phyloP scores from a whole-genome alignment of 176 grass and related monocot species.

The Hsuehochloa calcarea region DNA sequence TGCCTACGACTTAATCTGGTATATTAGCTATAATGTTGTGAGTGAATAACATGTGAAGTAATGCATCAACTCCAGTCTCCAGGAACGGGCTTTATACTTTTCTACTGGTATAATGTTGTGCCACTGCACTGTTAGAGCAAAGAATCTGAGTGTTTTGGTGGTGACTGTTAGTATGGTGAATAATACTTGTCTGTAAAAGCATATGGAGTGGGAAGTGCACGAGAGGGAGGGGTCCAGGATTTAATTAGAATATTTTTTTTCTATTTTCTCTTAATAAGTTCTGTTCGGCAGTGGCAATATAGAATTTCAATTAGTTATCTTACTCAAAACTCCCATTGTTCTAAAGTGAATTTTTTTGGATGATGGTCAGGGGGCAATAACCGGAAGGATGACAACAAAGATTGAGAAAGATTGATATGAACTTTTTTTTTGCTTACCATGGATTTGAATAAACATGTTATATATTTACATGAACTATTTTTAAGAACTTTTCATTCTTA shows the following conservation, averaged over 20 bases:
- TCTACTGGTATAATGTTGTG: constrained; percentile 5
- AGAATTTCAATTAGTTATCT: background rate
- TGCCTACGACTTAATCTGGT: background rate
- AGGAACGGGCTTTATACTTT: background rate
- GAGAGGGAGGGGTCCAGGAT: background rate
- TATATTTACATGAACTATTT: background rate
- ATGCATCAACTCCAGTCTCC: background rate
- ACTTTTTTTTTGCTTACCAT: background rate
- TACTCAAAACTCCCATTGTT: background rate
- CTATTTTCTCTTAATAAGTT: background rate
- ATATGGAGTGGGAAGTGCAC: background rate
- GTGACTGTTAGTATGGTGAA: background rate
- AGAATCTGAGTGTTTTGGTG: background rate
- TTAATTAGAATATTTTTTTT: background rate
- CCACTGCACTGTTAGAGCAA: background rate
- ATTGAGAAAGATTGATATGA: background rate
- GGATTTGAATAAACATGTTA: background rate
- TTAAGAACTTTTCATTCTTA: background rate
- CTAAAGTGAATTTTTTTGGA: background rate
- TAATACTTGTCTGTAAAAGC: constrained; percentile 2
- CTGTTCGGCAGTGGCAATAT: background rate
- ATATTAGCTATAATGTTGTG: background rate
- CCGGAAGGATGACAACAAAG: background rate
- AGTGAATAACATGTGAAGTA: constrained; percentile 3
- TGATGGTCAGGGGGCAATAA: background rate